Evolutionary conservation across 208 protist species (phyloP), one percentile per base, ranked within the genome.

Genomic region (Crithidia bombi): DNA sequence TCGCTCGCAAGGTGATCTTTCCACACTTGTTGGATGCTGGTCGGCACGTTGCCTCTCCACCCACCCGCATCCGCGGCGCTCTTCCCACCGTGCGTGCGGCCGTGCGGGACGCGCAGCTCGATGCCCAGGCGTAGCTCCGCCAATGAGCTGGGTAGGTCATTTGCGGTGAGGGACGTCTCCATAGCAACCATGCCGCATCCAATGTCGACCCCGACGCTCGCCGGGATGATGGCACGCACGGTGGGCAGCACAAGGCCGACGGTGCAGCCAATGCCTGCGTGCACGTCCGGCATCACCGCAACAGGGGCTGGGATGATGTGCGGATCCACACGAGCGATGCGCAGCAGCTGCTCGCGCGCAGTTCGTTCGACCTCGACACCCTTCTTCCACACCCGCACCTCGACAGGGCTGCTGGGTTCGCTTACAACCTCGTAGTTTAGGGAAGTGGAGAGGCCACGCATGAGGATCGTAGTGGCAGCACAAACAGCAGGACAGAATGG

Each of bases 171-270:
- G 28, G 81, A 85, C 15, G 91, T 96, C 54, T 82, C 49, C 30
- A 86, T 72, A 0, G 93, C 93, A 55, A 94, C 83, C 88, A 97
- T 97, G 49, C 93, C 93, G 59, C 93, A 97, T 9, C 93, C 93
- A 67, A 97, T 95, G 66, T 96, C 91, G 3, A 97, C 91, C 10
- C 93, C 91, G 38, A 97, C 93, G 50, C 84, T 89, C 2, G 91
- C 73, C 3, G 93, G 93, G 58, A 96, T 96, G 50, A 97, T 71
- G 7, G 91, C 91, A 19, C 54, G 63, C 23, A 77, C 86, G 11
- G 87, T 94, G 15, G 91, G 89, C 55, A 97, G 90, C n/a, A 96
- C 91, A 11, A 86, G 86, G 26, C 91, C 91, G 2, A 97, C 87
- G 0, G 90, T 94, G 46, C 82, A 90, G 36, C 90, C 93, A 12